Conservation (phyloP, 2,329 filamentous ascomycete genomes). For the Fusarium sublunatum region DNA sequence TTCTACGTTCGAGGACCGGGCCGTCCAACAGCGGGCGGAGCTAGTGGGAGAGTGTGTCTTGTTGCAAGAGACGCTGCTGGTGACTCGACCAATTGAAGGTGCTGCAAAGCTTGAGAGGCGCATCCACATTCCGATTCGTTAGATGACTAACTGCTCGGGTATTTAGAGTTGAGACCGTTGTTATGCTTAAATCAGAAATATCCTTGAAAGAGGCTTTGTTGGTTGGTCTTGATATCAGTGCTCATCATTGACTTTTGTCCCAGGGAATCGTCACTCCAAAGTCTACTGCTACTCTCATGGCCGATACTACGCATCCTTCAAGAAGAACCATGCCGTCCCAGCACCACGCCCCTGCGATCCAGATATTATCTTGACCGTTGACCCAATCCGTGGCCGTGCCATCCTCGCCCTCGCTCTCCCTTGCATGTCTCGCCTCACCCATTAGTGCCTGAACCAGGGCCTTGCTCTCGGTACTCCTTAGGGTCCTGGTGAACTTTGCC, state of each 20-base stretch:
- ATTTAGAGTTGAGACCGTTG: not conserved
- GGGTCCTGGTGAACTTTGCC: constrained; percentile 63
- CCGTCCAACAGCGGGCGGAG: constrained; percentile 1
- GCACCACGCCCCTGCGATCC: constrained; percentile 69
- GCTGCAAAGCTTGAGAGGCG: not conserved
- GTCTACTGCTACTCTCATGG: constrained; percentile 64
- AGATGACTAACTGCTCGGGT: constrained; percentile 11
- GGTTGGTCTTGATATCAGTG: constrained; percentile 1
- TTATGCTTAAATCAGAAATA: constrained; percentile 3
- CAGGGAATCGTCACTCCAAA: constrained; percentile 61
- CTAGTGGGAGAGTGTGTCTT: not conserved
- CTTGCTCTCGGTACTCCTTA: constrained; percentile 62
- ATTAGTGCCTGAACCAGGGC: constrained; percentile 61
- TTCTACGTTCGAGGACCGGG: constrained; percentile 4
- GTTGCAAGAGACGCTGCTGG: not conserved
- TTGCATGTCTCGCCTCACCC: constrained; percentile 22
- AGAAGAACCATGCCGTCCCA: constrained; percentile 73
- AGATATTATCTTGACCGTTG: constrained; percentile 66
- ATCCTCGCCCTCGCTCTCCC: constrained; percentile 8
- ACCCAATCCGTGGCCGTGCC: constrained; percentile 55
- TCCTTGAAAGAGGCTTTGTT: not conserved
- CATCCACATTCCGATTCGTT: constrained; percentile 9
- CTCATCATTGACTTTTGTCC: constrained; percentile 32
- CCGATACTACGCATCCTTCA: constrained; percentile 70
- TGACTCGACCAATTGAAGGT: not conserved